Evolutionary conservation across 108 stramenopile genomes (phyloP).

Genomic region (Heterococcus sp.): DNA sequence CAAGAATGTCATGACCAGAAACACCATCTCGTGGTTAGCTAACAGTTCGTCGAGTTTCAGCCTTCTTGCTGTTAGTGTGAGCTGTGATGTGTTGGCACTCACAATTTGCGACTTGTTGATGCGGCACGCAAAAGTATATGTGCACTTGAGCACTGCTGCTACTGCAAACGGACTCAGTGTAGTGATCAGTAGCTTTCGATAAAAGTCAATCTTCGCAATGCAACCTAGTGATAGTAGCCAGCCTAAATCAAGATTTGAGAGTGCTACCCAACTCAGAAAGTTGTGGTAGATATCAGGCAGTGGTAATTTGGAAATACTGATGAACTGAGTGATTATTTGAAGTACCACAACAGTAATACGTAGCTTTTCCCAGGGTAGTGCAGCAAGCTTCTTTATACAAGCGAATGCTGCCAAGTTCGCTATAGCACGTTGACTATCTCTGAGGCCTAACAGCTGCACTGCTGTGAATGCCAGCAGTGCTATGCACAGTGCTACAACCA

Average conservation of each 20-base stretch:
- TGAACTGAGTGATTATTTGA: constrained; percentile 11
- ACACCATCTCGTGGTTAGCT: neutral
- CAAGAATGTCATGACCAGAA: neutral
- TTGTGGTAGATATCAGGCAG: neutral
- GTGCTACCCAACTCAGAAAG: neutral
- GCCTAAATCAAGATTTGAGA: constrained; percentile 9
- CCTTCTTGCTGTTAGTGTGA: neutral
- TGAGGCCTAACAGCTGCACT: neutral
- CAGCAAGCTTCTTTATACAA: neutral
- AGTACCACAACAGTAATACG: neutral
- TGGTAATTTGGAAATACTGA: constrained; percentile 1
- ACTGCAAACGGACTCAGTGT: constrained; percentile 17
- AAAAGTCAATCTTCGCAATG: constrained; percentile 5
- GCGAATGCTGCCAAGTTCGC: neutral
- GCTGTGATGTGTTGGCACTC: neutral
- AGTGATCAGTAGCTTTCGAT: constrained; percentile 1
- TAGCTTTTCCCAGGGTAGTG: neutral
- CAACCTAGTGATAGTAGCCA: constrained; percentile 22
- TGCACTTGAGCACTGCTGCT: neutral
- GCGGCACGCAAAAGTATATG: neutral
- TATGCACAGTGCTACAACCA: too few relatives aligned
- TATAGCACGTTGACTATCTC: neutral
- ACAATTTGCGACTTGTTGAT: neutral
- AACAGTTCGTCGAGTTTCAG: neutral
- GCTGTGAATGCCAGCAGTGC: neutral